Base-by-base conservation (phyloP, 306 rosid genomes). In the Lablab purpureus region DNA sequence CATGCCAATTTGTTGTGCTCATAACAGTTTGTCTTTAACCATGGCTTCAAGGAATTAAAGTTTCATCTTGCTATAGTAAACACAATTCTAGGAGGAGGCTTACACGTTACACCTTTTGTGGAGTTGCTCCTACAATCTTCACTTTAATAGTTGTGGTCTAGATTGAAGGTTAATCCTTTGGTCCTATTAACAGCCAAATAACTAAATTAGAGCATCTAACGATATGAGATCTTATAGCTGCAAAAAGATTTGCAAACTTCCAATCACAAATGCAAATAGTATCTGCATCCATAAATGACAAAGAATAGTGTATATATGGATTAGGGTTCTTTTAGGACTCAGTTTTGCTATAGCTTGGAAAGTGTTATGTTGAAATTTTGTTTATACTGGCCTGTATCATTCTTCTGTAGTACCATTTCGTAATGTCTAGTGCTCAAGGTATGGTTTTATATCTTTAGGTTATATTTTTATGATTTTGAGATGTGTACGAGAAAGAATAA, bases 101-200 rank as follows among this genome's bases (percentile, higher is more conserved):
- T 43, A 62, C 14, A 17, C 17, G 19, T 67, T 43, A 11, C 27
- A 66, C 22, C 41, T 79, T 40, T 28, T 46, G 30, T 7, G 14
- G 45, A 59, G 34, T 46, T 56, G 54, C 47, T 34, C 25, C 78
- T 23, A 72, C 46, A 34, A 67, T 74, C 49, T 50, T 63, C 25
- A 46, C 5, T 30, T 59, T 15, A 34, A 22, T 34, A n/a, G 41
- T 52, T 54, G 17, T 25, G 11, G 4, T 36, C 40, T 55, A 66
- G 63, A 75, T 17, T 28, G 7, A 66, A 67, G 47, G 55, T 74
- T 81, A 36, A 67, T 55, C 40, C 36, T 25, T 13, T 30, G 10
- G 25, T 74, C 75, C 49, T 30, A 55, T 27, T 25, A 59, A 22
- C 63, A 15, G 15, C 18, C 59, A 17, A 73, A 23, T 10, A 62